Base-by-base conservation (phyloP, 495 filamentous ascomycete species). In the Tuber aestivum region DNA sequence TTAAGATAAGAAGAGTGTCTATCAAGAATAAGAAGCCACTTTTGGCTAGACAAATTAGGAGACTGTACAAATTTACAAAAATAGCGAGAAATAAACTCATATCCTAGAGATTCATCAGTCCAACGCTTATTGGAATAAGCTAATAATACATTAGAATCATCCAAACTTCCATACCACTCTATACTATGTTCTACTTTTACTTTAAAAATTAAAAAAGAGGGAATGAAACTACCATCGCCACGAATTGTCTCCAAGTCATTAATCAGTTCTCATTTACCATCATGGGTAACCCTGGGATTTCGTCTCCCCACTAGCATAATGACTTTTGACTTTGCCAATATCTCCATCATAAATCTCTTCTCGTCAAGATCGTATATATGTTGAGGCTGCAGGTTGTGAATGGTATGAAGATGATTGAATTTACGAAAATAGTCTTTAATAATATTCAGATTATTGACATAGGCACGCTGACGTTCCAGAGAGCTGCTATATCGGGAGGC, bases 251-350 rank as follows among this genome's bases (percentile, higher is more conserved):
- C 75, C 38, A 71, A 40, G 16, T 69, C 61, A 0, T 72, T 74
- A 38, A 77, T 77, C 8, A 77, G 70, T 40, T 77, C 71, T 61
- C 75, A 14, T 12, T 50, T n/a, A n/a, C n/a, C n/a, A n/a, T n/a
- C n/a, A n/a, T n/a, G n/a, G n/a, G n/a, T n/a, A n/a, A n/a, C n/a
- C n/a, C n/a, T n/a, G n/a, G n/a, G n/a, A n/a, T n/a, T n/a, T n/a
- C n/a, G n/a, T n/a, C n/a, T n/a, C n/a, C n/a, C n/a, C n/a, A n/a
- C n/a, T n/a, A n/a, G n/a, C n/a, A n/a, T n/a, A n/a, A n/a, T n/a
- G n/a, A n/a, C n/a, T n/a, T n/a, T n/a, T n/a, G n/a, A n/a, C n/a
- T n/a, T n/a, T n/a, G n/a, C n/a, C n/a, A n/a, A n/a, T n/a, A n/a
- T n/a, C n/a, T n/a, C n/a, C n/a, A n/a, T n/a, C n/a, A n/a, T n/a